Percentiles rank a stretch among this genome's conserved stretches.
phyloP scores from a whole-genome alignment of 805 yeast species.

The Myxozyma nipponensis region DNA sequence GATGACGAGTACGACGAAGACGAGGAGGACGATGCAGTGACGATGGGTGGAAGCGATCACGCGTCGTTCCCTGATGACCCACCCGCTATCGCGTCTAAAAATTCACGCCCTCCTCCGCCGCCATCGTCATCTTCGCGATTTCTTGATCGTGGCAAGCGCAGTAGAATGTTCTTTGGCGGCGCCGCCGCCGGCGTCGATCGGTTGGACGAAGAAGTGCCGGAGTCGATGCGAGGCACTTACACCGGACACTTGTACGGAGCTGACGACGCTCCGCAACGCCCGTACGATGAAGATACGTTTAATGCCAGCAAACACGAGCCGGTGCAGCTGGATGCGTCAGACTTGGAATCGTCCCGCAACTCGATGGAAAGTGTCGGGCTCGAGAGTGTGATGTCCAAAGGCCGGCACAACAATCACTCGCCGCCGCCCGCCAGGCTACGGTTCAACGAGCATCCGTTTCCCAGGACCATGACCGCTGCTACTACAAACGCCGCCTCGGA shows the following conservation, averaged over 20 bases:
- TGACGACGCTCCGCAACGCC: slow-evolving; percentile 20
- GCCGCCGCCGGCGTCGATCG: too few species aligned
- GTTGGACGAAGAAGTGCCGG: slow-evolving; percentile 11
- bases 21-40: slow-evolving; percentile 15
- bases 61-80: not conserved
- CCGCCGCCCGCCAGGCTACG: slow-evolving; percentile 26
- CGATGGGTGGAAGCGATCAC: slow-evolving; percentile 9
- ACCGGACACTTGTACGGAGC: slow-evolving; percentile 25
- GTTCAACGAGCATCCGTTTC: slow-evolving; percentile 23
- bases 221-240: slow-evolving; percentile 17
- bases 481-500: slow-evolving; percentile 15
- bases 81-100: too few species aligned
- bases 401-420: slow-evolving; percentile 3
- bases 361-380: slow-evolving; percentile 27
- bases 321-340: not conserved
- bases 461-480: slow-evolving; percentile 26
- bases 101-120: not conserved
- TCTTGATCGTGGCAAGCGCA: not conserved
- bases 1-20: slow-evolving; percentile 11
- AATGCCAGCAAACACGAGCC: not conserved
- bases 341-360: slow-evolving; percentile 12
- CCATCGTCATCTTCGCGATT: slow-evolving; percentile 5
- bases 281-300: slow-evolving; percentile 12
- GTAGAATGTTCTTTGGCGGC: slow-evolving; percentile 11
- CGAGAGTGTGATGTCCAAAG: slow-evolving; percentile 20